These are phyloP conservation scores for Solanum pennellii DNA, from an alignment of 257 asterid species.

Conservation along the genomic window DNA sequence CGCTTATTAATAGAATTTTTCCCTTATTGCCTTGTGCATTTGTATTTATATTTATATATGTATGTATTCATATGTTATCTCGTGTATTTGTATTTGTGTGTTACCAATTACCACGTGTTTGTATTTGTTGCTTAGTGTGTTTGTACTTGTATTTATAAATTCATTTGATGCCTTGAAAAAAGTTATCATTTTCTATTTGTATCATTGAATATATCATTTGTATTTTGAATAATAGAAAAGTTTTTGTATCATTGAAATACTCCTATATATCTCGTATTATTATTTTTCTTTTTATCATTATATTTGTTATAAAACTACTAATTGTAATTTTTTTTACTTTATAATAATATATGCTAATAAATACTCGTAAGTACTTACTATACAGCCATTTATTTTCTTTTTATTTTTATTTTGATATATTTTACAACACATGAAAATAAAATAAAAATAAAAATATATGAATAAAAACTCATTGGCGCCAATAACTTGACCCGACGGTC, in stretches of 20 bases:
- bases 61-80: not conserved
- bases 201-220: not conserved
- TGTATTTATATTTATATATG: no score
- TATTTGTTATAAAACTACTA: not conserved
- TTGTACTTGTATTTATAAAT: not conserved
- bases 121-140: not conserved
- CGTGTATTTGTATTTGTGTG: not conserved
- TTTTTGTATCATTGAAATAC: not conserved
- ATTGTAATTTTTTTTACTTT: no score
- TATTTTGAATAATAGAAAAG: not conserved
- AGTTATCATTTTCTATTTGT: no score
- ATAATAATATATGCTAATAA: no score
- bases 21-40: not conserved
- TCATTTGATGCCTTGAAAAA: not conserved
- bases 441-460: not conserved
- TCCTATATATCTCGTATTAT: no score
- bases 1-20: not conserved
- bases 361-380: not conserved
- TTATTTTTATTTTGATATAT: not conserved
- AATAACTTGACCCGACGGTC: constrained; percentile 4
- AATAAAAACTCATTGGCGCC: not conserved
- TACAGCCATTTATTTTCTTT: not conserved
- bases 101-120: not conserved
- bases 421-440: not conserved
- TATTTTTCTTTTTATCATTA: no score